Conservation (phyloP, 139 green algal species). For the Volvox africanus region DNA sequence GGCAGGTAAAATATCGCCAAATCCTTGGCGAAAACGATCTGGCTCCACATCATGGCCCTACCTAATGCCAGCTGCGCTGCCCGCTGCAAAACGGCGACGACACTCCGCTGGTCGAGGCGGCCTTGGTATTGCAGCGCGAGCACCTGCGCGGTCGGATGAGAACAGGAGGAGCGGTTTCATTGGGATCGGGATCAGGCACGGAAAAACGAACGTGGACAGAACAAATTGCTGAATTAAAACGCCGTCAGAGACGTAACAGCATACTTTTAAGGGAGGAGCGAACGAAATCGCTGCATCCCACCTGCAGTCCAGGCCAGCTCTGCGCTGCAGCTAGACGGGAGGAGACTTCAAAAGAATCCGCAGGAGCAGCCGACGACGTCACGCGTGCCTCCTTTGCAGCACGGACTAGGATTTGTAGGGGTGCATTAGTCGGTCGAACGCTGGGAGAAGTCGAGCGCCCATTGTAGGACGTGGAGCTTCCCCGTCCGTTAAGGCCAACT, state of each 20-base stretch:
- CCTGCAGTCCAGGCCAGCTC: conserved; percentile 35
- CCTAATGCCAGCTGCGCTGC: conserved; percentile 14
- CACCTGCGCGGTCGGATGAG: neutral
- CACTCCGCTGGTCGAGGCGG: neutral
- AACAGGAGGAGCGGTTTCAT: neutral
- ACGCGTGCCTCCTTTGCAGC: conserved; percentile 20
- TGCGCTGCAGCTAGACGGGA: neutral
- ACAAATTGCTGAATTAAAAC: too few relatives aligned
- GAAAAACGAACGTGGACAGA: too few relatives aligned
- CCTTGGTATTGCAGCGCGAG: conserved; percentile 44
- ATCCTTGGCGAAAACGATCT: too few relatives aligned
- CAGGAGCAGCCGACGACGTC: neutral
- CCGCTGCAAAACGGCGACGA: conserved; percentile 13
- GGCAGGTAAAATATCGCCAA: too few relatives aligned
- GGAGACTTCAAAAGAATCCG: conserved; percentile 2
- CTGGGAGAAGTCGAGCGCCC: neutral
- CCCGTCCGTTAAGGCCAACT: too few relatives aligned
- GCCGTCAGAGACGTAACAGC: too few relatives aligned
- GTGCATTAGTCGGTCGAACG: neutral
- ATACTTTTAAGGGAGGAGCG: too few relatives aligned
- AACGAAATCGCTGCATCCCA: neutral
- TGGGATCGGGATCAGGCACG: too few relatives aligned
- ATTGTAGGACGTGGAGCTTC: neutral
- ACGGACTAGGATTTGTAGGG: conserved; percentile 19
- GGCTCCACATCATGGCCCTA: too few relatives aligned